A percentile compares a stretch with the other conserved stretches of the same genome.
Evolutionary conservation across 257 asterid species (phyloP).

Genomic region (Voacanga thouarsii): DNA sequence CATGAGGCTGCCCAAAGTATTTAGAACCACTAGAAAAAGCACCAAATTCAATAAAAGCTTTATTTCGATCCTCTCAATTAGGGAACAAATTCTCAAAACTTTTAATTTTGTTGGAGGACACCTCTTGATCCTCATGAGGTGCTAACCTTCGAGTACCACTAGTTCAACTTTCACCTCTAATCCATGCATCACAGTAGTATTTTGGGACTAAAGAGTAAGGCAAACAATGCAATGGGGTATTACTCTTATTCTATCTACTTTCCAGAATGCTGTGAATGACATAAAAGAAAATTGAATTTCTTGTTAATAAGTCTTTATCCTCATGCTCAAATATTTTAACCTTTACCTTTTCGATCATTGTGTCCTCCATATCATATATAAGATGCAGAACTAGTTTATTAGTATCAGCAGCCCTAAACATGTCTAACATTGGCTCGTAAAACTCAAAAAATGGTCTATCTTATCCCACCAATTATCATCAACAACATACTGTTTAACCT

Average conservation of each 20-base stretch:
- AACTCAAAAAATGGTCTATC: not conserved
- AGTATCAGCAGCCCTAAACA: not conserved
- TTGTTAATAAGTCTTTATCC: not conserved
- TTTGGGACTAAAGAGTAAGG: not conserved
- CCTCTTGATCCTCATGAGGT: no score
- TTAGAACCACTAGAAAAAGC: no score
- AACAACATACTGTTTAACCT: not conserved
- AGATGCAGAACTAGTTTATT: not conserved
- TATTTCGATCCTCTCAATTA: no score
- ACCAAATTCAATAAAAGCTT: no score
- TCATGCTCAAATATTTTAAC: not conserved
- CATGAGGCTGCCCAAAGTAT: no score
- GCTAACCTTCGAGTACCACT: no score
- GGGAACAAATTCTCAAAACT: no score
- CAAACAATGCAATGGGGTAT: not conserved
- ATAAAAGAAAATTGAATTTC: not conserved
- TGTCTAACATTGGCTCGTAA: not conserved
- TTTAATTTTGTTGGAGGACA: no score
- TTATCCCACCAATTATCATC: not conserved
- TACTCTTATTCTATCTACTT: conserved; percentile 2
- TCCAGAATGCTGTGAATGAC: not conserved
- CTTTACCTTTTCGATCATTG: no score
- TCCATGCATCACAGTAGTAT: no score
- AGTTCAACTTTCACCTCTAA: no score
- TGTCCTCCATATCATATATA: conserved; percentile 5